Percentiles rank a stretch among this genome's conserved stretches.
These are phyloP conservation scores for Pseudoscleropodium purum DNA, from an alignment of 225 moss, liverwort and hornwort species.

Conservation along the genomic window DNA sequence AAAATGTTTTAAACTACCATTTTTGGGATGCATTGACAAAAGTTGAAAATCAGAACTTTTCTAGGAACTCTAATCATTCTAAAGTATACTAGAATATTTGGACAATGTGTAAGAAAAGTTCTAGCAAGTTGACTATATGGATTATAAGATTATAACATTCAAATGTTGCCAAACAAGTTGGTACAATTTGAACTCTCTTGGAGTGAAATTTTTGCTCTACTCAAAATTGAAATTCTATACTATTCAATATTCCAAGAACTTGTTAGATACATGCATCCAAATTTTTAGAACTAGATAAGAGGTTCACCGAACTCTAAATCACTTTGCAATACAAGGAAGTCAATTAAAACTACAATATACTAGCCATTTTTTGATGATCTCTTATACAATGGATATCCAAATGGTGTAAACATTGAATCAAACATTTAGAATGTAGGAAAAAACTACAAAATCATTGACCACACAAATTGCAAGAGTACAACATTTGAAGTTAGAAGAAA, in stretches of 20 bases:
- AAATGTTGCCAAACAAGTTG: too few relatives aligned
- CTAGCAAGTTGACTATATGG: background rate
- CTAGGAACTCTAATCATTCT: background rate
- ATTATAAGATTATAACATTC: background rate
- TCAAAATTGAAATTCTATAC: background rate
- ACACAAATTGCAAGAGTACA: background rate
- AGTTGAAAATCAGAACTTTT: background rate
- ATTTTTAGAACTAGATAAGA: too few relatives aligned
- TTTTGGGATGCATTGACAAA: background rate
- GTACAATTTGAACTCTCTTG: background rate
- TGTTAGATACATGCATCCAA: accelerated
- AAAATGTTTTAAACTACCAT: background rate
- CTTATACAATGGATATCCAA: background rate
- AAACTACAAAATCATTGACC: background rate
- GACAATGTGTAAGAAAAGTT: background rate
- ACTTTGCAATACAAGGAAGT: background rate
- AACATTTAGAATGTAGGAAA: background rate
- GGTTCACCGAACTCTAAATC: background rate
- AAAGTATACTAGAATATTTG: background rate
- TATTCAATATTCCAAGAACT: background rate
- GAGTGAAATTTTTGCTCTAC: background rate
- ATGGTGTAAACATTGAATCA: background rate
- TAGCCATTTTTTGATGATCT: background rate
- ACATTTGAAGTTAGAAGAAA: too few relatives aligned
- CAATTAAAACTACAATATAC: accelerated